Evolutionary conservation across 331 rosid species (phyloP), one percentile per base, ranked within the genome.

Genomic region (Cydonia oblonga): DNA sequence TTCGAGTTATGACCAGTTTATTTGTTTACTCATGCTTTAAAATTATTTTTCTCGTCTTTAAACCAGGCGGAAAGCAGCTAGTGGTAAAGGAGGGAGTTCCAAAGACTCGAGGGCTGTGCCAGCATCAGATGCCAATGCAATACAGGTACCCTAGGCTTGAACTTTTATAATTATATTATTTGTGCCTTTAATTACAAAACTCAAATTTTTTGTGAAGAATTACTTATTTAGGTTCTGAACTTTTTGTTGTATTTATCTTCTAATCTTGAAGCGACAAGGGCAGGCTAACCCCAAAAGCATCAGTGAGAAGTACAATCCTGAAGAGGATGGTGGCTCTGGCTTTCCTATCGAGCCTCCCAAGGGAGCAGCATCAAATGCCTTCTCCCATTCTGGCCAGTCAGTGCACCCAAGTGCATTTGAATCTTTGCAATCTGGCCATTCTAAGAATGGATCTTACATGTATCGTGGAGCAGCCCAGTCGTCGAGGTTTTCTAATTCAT

Each of bases 401-500:
- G 66, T 81, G 79, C 84, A 82, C 64, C 84, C 87, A 5, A 75
- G 76, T 79, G 78, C 83, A 9, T 85, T 70, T 71, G 89, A 87
- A 62, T 84, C 91, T 16, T 77, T 72, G 75, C 64, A 35, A 46
- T 59, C 80, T 61, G 53, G 58, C 51, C 59, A 38, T 18, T 70
- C 69, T 18, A 52, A 26, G 71, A 62, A 49, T 66, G 75, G 78
- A 33, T 86, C 95, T 33, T 71, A 2, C 28, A 38, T 70, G 76
- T 73, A 85, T 7, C 73, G 69, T 64, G 84, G 85, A 19, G 69
- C 79, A 2, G 75, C 81, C 65, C 82, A 86, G 40, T 73, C 90
- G 5, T 89, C 95, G 25, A 83, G 83, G 73, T 87, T 83, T 87
- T 86, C 97, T 72, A 89, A 75, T 84, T 92, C 96, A 9, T 81